Conservation (phyloP, 805 yeast genomes). For the Novakomyces olei region DNA sequence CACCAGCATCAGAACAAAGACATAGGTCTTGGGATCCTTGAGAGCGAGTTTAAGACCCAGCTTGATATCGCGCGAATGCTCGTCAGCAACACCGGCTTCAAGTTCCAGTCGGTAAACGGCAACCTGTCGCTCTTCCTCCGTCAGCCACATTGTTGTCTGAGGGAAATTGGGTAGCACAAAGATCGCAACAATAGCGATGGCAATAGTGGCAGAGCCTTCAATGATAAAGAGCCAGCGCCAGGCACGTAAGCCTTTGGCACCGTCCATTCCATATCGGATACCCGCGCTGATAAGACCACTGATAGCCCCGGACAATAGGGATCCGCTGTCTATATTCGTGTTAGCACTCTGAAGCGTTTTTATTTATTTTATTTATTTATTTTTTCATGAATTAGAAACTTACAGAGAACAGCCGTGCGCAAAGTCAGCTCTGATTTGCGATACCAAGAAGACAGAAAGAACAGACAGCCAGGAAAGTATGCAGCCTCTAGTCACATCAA, state of each 20-base stretch:
- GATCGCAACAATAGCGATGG: constrained; percentile 24
- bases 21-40: constrained; percentile 11
- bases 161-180: constrained; percentile 33
- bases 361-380: neutral
- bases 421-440: constrained; percentile 27
- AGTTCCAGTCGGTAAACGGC: constrained; percentile 9
- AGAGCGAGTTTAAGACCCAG: constrained; percentile 8
- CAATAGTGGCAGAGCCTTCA: constrained; percentile 33
- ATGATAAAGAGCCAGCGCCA: constrained; percentile 39
- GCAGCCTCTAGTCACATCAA: constrained; percentile 32
- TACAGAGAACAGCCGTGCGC: constrained; percentile 16
- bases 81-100: constrained; percentile 9
- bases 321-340: constrained; percentile 30
- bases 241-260: constrained; percentile 20
- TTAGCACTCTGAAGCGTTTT: constrained; percentile 16
- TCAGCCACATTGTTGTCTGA: constrained; percentile 19
- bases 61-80: neutral
- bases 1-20: constrained; percentile 8
- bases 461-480: constrained; percentile 27
- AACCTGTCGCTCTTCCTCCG: neutral
- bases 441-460: constrained; percentile 34
- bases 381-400: constrained; percentile 2
- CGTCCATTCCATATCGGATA: constrained; percentile 24
- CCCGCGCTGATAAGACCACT: constrained; percentile 35
- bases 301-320: constrained; percentile 29